Conservation (phyloP, 1,139 yeast species). For the Hemisphaericaspora xylanilytica region DNA sequence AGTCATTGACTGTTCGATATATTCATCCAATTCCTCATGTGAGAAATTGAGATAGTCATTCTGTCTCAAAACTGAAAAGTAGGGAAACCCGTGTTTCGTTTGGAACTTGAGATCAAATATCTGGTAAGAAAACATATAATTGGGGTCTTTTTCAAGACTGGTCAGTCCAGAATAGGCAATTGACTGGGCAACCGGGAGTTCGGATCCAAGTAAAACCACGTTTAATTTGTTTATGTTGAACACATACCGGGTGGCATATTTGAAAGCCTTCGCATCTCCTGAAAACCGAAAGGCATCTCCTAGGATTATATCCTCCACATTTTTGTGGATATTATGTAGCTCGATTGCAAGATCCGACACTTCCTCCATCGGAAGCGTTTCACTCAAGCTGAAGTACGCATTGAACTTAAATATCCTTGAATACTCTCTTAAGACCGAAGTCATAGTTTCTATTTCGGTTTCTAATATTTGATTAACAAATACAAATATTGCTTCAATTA, state of each 20-base stretch:
- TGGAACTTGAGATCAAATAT: conserved; percentile 11
- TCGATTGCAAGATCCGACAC: conserved; percentile 34
- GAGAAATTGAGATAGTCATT: conserved; percentile 9
- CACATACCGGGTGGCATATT: conserved; percentile 6
- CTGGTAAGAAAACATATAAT: conserved; percentile 21
- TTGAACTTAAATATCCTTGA: conserved; percentile 44
- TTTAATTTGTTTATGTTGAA: conserved; percentile 10
- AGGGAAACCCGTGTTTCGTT: conserved; percentile 2
- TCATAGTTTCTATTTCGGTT: conserved; percentile 5
- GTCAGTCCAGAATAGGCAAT: background rate
- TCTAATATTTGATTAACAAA: conserved; percentile 17
- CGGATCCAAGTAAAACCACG: conserved; percentile 10
- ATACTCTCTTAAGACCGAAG: conserved; percentile 38
- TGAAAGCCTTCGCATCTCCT: conserved; percentile 9
- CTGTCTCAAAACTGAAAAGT: conserved; percentile 7
- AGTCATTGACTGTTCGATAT: conserved; percentile 6
- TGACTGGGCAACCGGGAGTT: conserved; percentile 2
- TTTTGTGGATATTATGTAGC: conserved; percentile 23
- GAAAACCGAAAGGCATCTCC: conserved; percentile 35
- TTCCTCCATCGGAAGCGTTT: conserved; percentile 41
- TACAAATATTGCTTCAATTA: conserved; percentile 25
- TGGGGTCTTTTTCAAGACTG: conserved; percentile 13
- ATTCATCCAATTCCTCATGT: conserved; percentile 12
- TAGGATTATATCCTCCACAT: conserved; percentile 8
- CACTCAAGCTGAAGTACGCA: conserved; percentile 36